Evolutionary conservation across 2,329 filamentous ascomycete genomes (phyloP).

Genomic region (Aspergillus persii): DNA sequence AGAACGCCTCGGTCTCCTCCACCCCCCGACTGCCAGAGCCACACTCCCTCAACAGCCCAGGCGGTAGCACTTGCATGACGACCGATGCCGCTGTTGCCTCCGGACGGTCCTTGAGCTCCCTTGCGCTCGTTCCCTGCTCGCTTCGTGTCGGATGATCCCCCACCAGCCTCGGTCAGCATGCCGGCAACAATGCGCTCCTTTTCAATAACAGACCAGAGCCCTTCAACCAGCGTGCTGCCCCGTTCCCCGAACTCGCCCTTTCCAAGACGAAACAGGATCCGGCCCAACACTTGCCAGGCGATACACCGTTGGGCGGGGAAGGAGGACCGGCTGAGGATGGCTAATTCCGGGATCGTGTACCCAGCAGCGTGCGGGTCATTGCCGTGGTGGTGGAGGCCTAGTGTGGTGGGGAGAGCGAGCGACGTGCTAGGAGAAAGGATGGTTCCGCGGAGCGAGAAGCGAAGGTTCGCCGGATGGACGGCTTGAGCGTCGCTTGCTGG

Average conservation of each 20-base stretch:
- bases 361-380: constrained; percentile 90
- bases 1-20: constrained; percentile 44
- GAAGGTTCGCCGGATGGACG: constrained; percentile 64
- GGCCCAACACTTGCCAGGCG: constrained; percentile 85
- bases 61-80: constrained; percentile 75
- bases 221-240: constrained; percentile 65
- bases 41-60: constrained; percentile 85
- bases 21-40: constrained; percentile 76
- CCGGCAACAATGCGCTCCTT: constrained; percentile 74
- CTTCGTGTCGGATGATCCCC: constrained; percentile 17
- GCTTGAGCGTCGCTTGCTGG: constrained; percentile 70
- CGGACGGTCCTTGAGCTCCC: background rate
- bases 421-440: constrained; percentile 75
- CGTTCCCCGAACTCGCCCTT: constrained; percentile 66
- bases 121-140: constrained; percentile 40
- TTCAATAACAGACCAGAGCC: constrained; percentile 78
- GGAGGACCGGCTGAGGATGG: constrained; percentile 73
- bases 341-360: constrained; percentile 86
- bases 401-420: constrained; percentile 69
- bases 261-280: constrained; percentile 80
- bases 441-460: constrained; percentile 82
- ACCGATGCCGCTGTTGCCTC: constrained; percentile 29
- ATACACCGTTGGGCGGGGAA: constrained; percentile 87
- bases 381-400: constrained; percentile 90
- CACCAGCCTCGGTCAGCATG: constrained; percentile 70